Evolutionary conservation across 345 rosid species (phyloP).

Genomic region (Excoecaria agallocha): DNA sequence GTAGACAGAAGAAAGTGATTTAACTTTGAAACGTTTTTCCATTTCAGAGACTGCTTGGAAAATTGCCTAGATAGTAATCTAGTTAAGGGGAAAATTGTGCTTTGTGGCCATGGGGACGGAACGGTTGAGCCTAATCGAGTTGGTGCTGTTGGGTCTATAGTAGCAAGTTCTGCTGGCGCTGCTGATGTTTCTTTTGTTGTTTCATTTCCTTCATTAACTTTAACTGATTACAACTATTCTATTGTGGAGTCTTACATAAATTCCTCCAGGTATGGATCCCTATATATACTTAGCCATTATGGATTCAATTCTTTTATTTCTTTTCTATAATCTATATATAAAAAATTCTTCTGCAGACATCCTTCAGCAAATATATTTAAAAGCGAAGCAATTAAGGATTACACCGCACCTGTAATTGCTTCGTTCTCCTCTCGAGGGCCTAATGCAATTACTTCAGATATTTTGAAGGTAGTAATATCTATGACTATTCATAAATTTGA

Average conservation of each 20-base stretch:
- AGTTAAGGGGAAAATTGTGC: background rate
- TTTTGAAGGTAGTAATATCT: slow-evolving; percentile 21
- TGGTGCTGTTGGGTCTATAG: slow-evolving; percentile 29
- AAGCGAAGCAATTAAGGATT: slow-evolving; percentile 28
- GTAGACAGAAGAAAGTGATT: background rate
- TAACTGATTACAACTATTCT: slow-evolving; percentile 3
- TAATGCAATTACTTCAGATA: slow-evolving; percentile 20
- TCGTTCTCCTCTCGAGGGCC: slow-evolving; percentile 49
- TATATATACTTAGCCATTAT: background rate
- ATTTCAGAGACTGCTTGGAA: background rate
- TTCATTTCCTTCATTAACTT: slow-evolving; percentile 27
- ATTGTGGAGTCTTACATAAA: slow-evolving; percentile 29
- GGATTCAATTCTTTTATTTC: background rate
- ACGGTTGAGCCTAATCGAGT: background rate
- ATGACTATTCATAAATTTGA: background rate
- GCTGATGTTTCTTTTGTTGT: slow-evolving; percentile 19
- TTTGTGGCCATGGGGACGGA: background rate
- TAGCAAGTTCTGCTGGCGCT: background rate
- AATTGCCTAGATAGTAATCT: background rate
- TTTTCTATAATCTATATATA: background rate
- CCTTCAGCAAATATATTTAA: slow-evolving; percentile 33
- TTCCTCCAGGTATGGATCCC: slow-evolving; percentile 26
- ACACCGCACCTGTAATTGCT: slow-evolving; percentile 33
- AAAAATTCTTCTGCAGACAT: slow-evolving; percentile 3
- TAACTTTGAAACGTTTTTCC: background rate